phyloP scores from a whole-genome alignment of 108 stramenopile species.

The Cyclotella atomus region DNA sequence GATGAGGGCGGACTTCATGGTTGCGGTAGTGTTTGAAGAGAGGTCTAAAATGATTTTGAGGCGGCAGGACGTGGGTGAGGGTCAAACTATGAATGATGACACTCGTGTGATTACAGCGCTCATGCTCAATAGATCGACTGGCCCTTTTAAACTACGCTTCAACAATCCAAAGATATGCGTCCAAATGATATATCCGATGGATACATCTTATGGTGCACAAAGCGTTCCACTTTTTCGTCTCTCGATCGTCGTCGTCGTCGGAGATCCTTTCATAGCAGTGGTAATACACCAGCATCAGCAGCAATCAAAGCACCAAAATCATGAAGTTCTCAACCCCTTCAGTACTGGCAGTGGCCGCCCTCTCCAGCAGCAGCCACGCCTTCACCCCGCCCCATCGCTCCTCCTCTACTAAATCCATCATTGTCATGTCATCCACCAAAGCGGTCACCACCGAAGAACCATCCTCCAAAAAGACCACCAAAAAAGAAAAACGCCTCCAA shows the following conservation, averaged over 20 bases:
- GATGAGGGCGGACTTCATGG: constrained; percentile 63
- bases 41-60: constrained; percentile 1
- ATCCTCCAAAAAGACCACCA: constrained; percentile 38
- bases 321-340: constrained; percentile 60
- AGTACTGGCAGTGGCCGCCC: constrained; percentile 28
- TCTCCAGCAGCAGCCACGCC: constrained; percentile 37
- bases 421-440: constrained; percentile 7
- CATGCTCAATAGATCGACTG: too few species aligned
- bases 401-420: not conserved
- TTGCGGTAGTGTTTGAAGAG: too few species aligned
- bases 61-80: too few species aligned
- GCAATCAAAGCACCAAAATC: not conserved
- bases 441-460: constrained; percentile 44
- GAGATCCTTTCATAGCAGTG: too few species aligned
- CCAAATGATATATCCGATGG: too few species aligned
- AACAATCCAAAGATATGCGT: too few species aligned
- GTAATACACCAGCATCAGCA: too few species aligned
- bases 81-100: too few species aligned
- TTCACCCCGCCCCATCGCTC: constrained; percentile 30
- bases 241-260: not conserved
- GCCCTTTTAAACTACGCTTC: too few species aligned
- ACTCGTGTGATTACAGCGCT: too few species aligned
- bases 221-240: not conserved
- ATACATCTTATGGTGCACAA: too few species aligned
- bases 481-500: constrained; percentile 75